Evolutionary conservation across 108 stramenopile species (phyloP).

Genomic region (Skeletonema potamos): DNA sequence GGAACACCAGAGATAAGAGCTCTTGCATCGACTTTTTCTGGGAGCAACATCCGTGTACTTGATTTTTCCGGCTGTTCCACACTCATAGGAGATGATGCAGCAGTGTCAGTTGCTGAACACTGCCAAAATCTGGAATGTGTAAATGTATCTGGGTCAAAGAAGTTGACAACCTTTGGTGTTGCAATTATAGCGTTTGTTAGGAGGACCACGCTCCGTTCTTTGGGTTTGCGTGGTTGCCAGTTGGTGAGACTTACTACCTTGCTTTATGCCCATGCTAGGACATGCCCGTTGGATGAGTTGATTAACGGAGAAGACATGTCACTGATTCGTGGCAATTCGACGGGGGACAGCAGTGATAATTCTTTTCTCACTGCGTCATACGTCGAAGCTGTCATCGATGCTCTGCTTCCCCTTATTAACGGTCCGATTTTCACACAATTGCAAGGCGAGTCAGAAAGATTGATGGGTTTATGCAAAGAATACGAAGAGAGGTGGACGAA

Average conservation of each 20-base stretch:
- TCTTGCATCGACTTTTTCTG: not conserved
- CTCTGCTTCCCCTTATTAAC: not conserved
- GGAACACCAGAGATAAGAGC: not conserved
- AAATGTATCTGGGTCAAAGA: constrained; percentile 6
- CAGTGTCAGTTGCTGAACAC: not conserved
- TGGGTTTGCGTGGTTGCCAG: not conserved
- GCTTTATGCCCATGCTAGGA: not conserved
- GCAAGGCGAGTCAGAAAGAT: not conserved
- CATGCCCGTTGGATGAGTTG: not conserved
- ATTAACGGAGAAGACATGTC: not conserved
- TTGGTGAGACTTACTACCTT: not conserved
- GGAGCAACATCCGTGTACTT: not conserved
- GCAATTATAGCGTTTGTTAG: constrained; percentile 1
- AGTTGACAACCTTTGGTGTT: constrained; percentile 7
- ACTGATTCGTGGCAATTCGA: not conserved
- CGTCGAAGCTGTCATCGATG: not conserved
- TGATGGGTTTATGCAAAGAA: not conserved
- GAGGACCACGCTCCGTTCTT: not conserved
- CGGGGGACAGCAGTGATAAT: not conserved
- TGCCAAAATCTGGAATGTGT: not conserved
- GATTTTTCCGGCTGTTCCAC: constrained; percentile 2
- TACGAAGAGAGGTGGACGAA: not conserved
- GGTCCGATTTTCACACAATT: not conserved
- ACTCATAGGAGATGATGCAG: not conserved
- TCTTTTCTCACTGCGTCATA: not conserved